A percentile compares a stretch with the other conserved stretches of the same genome.
Evolutionary conservation across 2,329 filamentous ascomycete species (phyloP).

Genomic region (Pseudocercospora crystallina): DNA sequence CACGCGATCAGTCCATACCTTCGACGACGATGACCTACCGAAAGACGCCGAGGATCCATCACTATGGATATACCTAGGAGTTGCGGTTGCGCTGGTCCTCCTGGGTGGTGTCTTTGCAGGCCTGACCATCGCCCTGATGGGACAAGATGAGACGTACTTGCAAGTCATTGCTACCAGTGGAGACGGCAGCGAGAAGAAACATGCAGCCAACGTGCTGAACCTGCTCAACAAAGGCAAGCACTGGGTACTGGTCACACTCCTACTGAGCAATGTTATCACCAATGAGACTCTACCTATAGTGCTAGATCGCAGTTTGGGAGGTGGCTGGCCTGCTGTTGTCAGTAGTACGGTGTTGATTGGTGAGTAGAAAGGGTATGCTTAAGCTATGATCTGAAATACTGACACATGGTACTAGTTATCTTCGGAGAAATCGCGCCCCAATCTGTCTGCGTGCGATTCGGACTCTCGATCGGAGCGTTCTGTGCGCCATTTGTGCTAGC

Average conservation of each 20-base stretch:
- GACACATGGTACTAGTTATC: conserved; percentile 64
- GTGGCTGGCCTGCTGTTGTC: conserved; percentile 89
- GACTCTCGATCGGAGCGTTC: conserved; percentile 89
- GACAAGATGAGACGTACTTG: conserved; percentile 90
- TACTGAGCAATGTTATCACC: conserved; percentile 95
- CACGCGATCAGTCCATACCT: conserved; percentile 8
- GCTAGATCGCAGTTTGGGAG: conserved; percentile 87
- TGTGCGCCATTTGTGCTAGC: conserved; percentile 83
- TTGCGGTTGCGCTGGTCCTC: conserved; percentile 79
- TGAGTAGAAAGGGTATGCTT: conserved; percentile 45
- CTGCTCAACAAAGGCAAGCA: conserved; percentile 88
- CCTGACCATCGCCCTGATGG: conserved; percentile 82
- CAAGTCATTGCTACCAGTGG: conserved; percentile 88
- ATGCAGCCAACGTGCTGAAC: conserved; percentile 76
- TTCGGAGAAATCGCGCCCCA: conserved; percentile 97
- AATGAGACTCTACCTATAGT: conserved; percentile 97
- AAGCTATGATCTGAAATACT: neutral
- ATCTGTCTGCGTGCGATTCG: conserved; percentile 93
- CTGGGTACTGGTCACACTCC: conserved; percentile 92
- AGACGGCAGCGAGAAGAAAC: conserved; percentile 79
- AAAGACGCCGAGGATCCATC: conserved; percentile 53
- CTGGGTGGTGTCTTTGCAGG: conserved; percentile 92
- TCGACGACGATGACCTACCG: conserved; percentile 24
- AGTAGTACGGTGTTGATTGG: conserved; percentile 92
- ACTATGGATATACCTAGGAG: conserved; percentile 76